Evolutionary conservation across 2,329 filamentous ascomycete genomes (phyloP).

Genomic region (Rutstroemia sp.): DNA sequence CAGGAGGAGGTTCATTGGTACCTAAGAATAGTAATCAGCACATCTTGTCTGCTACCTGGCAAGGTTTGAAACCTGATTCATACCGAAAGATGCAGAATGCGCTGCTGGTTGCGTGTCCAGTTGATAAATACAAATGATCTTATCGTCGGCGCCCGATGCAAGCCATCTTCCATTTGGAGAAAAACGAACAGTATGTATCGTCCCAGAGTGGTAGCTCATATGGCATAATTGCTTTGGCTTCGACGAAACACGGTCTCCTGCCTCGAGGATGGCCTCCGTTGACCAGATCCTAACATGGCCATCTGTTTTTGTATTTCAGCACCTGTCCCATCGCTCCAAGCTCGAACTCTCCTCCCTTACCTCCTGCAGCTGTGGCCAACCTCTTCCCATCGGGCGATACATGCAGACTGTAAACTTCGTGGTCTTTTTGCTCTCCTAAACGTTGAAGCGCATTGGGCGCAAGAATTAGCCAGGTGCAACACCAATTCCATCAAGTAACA

Average conservation of each 20-base stretch:
- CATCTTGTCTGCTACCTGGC: background rate
- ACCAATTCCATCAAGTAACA: no score
- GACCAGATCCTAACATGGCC: conserved; percentile 98
- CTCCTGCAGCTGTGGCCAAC: conserved; percentile 88
- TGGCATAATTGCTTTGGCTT: conserved; percentile 91
- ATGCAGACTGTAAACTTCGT: conserved; percentile 97
- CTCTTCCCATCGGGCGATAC: conserved; percentile 90
- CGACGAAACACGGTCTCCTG: conserved; percentile 55
- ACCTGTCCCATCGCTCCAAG: conserved; percentile 1
- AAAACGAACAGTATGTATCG: conserved; percentile 94
- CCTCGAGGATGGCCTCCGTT: conserved; percentile 83
- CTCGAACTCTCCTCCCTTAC: conserved; percentile 38
- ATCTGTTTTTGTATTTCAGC: conserved; percentile 45
- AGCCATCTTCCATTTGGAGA: conserved; percentile 92
- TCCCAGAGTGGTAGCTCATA: conserved; percentile 97
- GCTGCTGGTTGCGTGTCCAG: conserved; percentile 71
- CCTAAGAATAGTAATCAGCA: conserved; percentile 34
- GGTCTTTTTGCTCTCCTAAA: conserved; percentile 89
- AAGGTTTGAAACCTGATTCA: conserved; percentile 23
- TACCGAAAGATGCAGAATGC: conserved; percentile 73
- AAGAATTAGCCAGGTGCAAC: conserved; percentile 19
- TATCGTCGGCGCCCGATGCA: conserved; percentile 95
- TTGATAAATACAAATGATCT: conserved; percentile 96
- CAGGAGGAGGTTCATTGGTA: conserved; percentile 80
- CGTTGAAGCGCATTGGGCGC: conserved; percentile 21